A percentile compares a stretch with the other conserved stretches of the same genome.
Evolutionary conservation across 2,329 filamentous ascomycete species (phyloP).

Genomic region (Cladosporium phlei): DNA sequence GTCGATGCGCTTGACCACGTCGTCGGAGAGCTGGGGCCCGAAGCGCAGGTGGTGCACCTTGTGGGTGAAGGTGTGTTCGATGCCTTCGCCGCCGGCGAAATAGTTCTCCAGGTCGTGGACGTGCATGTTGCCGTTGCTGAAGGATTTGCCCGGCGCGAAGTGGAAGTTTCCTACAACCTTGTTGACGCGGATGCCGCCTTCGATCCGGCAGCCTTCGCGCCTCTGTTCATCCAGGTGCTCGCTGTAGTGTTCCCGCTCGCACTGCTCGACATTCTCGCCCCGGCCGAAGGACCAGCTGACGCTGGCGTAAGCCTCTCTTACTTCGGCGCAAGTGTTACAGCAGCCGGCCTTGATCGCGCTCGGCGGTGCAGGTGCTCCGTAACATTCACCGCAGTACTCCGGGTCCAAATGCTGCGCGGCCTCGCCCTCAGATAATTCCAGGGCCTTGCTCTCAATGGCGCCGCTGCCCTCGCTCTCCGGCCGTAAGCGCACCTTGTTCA

Average conservation of each 20-base stretch:
- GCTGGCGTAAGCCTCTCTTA: slow-evolving; percentile 85
- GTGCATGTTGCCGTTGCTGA: slow-evolving; percentile 95
- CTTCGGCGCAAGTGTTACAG: slow-evolving; percentile 96
- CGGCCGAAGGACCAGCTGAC: slow-evolving; percentile 91
- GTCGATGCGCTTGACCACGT: slow-evolving; percentile 61
- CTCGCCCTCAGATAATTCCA: slow-evolving; percentile 66
- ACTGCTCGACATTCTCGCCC: slow-evolving; percentile 91
- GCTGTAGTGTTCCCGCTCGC: slow-evolving; percentile 86
- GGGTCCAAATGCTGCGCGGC: slow-evolving; percentile 78
- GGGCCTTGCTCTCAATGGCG: slow-evolving; percentile 64
- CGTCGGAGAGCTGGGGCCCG: slow-evolving; percentile 80
- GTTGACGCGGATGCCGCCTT: slow-evolving; percentile 89
- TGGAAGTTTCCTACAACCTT: slow-evolving; percentile 99
- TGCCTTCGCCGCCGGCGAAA: slow-evolving; percentile 64
- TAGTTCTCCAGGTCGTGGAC: slow-evolving; percentile 97
- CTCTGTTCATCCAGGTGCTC: slow-evolving; percentile 84
- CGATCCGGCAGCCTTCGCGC: slow-evolving; percentile 87
- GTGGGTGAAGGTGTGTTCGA: slow-evolving; percentile 83
- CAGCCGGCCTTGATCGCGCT: slow-evolving; percentile 77
- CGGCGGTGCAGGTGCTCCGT: slow-evolving; percentile 70
- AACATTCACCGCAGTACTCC: slow-evolving; percentile 88
- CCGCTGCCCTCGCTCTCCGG: slow-evolving; percentile 68
- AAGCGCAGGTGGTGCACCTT: slow-evolving; percentile 85
- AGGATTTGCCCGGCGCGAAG: slow-evolving; percentile 89
- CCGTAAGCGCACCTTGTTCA: slow-evolving; percentile 81